Evolutionary conservation across 495 filamentous ascomycete species (phyloP).

Genomic region (Evernia prunastri): DNA sequence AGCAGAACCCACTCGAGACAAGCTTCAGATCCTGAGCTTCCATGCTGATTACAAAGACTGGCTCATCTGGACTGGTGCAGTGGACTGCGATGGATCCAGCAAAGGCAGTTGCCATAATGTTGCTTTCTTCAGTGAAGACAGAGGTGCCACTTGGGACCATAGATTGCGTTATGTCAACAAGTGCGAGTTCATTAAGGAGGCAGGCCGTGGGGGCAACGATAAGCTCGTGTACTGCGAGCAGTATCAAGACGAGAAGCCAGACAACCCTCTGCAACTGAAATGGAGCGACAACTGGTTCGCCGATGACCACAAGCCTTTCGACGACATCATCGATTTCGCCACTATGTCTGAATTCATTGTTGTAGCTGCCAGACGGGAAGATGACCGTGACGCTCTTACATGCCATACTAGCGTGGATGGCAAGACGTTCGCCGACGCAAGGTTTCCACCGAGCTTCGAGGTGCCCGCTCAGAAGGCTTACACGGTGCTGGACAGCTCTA

Average conservation of each 20-base stretch:
- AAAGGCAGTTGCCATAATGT: slow-evolving; percentile 56
- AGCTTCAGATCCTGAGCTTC: slow-evolving; percentile 56
- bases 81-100: slow-evolving; percentile 42
- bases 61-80: slow-evolving; percentile 81
- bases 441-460: slow-evolving; percentile 75
- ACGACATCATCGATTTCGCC: slow-evolving; percentile 74
- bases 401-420: slow-evolving; percentile 82
- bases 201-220: slow-evolving; percentile 50
- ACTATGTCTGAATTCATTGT: slow-evolving; percentile 94
- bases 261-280: slow-evolving; percentile 58
- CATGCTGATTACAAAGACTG: slow-evolving; percentile 76
- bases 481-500: slow-evolving; percentile 87
- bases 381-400: slow-evolving; percentile 59
- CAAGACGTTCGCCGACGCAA: slow-evolving; percentile 67
- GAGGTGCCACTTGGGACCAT: slow-evolving; percentile 68
- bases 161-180: slow-evolving; percentile 60
- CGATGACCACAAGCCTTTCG: slow-evolving; percentile 49
- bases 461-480: slow-evolving; percentile 73
- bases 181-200: slow-evolving; percentile 75
- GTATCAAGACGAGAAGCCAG: slow-evolving; percentile 52
- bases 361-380: slow-evolving; percentile 63
- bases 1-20: slow-evolving; percentile 38
- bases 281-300: slow-evolving; percentile 70
- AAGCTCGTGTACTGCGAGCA: slow-evolving; percentile 78
- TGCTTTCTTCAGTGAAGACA: slow-evolving; percentile 65